These are phyloP conservation scores for Pleurotus tuber-regium DNA, from an alignment of 768 basidiomycete species.

Conservation along the genomic window DNA sequence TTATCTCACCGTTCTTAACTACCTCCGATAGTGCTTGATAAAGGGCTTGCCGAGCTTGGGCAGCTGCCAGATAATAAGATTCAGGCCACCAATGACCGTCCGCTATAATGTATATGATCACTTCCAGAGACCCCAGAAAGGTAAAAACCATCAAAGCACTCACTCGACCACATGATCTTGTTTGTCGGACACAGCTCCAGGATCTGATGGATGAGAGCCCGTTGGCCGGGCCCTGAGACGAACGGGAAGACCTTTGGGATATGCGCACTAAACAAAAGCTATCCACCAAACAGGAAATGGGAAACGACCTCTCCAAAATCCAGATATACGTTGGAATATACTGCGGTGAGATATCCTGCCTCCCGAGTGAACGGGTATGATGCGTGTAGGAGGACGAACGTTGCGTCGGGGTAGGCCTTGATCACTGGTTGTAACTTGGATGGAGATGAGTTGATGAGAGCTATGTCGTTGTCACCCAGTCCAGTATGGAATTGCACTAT, in stretches of 20 bases:
- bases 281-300: background rate
- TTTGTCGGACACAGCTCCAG: conserved; percentile 73
- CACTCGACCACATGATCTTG: conserved; percentile 83
- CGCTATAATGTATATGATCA: conserved; percentile 26
- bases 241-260: conserved; percentile 54
- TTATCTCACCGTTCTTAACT: conserved; percentile 47
- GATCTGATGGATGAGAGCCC: conserved; percentile 54
- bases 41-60: conserved; percentile 63
- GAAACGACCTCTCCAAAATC: conserved; percentile 68
- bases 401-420: conserved; percentile 55
- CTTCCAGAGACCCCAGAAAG: too few relatives aligned
- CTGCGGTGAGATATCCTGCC: conserved; percentile 71
- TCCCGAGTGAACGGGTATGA: conserved; percentile 80
- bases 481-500: conserved; percentile 86
- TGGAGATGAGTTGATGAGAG: conserved; percentile 55
- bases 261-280: background rate
- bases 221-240: conserved; percentile 63
- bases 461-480: conserved; percentile 73
- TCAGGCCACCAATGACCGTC: conserved; percentile 81
- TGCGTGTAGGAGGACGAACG: conserved; percentile 69
- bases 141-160: conserved; percentile 18
- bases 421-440: conserved; percentile 68
- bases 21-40: conserved; percentile 57
- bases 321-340: conserved; percentile 72
- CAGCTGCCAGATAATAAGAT: conserved; percentile 63